Conservation (phyloP, 2,329 filamentous ascomycete species). For the Xylariaceae sp. region DNA sequence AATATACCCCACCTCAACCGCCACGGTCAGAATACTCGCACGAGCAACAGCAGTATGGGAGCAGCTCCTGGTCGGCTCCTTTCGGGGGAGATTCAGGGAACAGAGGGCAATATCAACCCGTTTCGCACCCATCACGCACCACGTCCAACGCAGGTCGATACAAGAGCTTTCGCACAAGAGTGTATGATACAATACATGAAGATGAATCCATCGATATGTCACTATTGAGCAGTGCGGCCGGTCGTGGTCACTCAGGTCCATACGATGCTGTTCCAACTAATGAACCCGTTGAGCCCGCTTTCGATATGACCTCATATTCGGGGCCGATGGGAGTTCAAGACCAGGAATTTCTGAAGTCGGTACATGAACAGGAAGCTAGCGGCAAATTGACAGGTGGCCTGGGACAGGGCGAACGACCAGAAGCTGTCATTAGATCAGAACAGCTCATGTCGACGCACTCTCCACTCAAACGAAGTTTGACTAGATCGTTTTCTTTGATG, state of each 20-base stretch:
- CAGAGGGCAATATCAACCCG: conserved; percentile 23
- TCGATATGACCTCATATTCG: conserved; percentile 45
- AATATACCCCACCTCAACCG: conserved; percentile 14
- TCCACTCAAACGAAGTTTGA: conserved; percentile 33
- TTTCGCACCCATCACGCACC: conserved; percentile 11
- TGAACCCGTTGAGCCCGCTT: conserved; percentile 30
- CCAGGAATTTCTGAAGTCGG: conserved; percentile 39
- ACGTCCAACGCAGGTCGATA: conserved; percentile 19
- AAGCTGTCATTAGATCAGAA: conserved; percentile 44
- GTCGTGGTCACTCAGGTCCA: conserved; percentile 30
- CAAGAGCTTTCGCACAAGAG: conserved; percentile 23
- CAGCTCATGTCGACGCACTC: conserved; percentile 44
- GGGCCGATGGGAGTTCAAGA: conserved; percentile 45
- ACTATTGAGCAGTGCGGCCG: conserved; percentile 25
- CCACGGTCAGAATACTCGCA: conserved; percentile 3
- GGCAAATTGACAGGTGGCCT: conserved; percentile 57
- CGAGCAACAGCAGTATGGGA: conserved; percentile 17
- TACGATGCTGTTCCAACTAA: conserved; percentile 27
- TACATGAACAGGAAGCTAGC: conserved; percentile 51
- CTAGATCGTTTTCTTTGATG: conserved; percentile 40
- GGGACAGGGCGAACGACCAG: conserved; percentile 49
- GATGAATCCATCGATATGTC: conserved; percentile 33
- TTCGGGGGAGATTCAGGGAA: conserved; percentile 17
- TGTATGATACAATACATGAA: conserved; percentile 27
- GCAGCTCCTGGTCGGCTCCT: conserved; percentile 22